A percentile compares a stretch with the other conserved stretches of the same genome.
Evolutionary conservation across 768 basidiomycete species (phyloP).

Genomic region (Tephrocybe rancida): DNA sequence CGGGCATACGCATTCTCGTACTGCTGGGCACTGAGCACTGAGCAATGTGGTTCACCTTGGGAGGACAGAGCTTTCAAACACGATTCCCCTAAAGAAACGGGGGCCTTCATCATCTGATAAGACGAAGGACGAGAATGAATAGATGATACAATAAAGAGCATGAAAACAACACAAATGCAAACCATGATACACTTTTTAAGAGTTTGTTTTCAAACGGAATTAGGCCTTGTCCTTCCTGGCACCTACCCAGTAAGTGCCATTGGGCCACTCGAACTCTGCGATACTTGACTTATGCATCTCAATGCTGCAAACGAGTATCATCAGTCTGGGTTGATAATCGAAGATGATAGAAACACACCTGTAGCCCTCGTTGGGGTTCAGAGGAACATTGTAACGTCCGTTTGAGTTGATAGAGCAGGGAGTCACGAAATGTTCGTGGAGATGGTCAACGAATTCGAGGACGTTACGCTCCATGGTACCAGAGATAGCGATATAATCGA

Average conservation of each 20-base stretch:
- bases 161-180: neutral
- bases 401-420: conserved; percentile 85
- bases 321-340: neutral
- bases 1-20: neutral
- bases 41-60: neutral
- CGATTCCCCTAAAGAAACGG: too few species aligned
- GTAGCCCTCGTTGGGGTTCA: conserved; percentile 76
- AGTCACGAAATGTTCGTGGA: conserved; percentile 91
- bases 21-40: neutral
- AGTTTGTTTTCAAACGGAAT: neutral
- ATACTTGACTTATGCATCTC: conserved; percentile 87
- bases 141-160: neutral
- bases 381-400: conserved; percentile 89
- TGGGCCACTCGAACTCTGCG: conserved; percentile 83
- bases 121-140: too few species aligned
- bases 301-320: conserved; percentile 52
- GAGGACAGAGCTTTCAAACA: neutral
- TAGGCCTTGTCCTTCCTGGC: conserved; percentile 8
- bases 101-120: too few species aligned
- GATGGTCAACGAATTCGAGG: conserved; percentile 86
- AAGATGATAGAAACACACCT: conserved; percentile 45
- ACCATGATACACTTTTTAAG: too few species aligned
- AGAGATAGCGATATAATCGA: conserved; percentile 92
- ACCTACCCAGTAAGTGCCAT: conserved; percentile 78
- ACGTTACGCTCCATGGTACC: conserved; percentile 95